phyloP scores from a whole-genome alignment of 495 filamentous ascomycete genomes.

The Aspergillus bridgeri region DNA sequence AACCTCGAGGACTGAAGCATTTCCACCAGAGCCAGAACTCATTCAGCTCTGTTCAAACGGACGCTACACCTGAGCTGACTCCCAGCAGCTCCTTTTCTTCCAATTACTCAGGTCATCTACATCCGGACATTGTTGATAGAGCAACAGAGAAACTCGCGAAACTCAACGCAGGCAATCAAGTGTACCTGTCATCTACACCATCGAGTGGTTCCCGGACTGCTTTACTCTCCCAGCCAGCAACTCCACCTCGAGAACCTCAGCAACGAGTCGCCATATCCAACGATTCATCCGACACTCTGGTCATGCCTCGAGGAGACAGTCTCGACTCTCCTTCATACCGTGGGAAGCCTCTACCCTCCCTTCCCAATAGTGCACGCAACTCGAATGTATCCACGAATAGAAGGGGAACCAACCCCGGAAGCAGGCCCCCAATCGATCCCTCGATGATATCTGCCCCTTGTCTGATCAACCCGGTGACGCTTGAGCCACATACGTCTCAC shows the following conservation, averaged over 20 bases:
- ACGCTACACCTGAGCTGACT: slow-evolving; percentile 40
- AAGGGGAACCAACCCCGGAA: slow-evolving; percentile 30
- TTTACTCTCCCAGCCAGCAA: slow-evolving; percentile 24
- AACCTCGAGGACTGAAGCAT: slow-evolving; percentile 22
- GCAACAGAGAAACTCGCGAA: slow-evolving; percentile 29
- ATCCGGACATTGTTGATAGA: slow-evolving; percentile 29
- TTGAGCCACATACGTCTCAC: slow-evolving; percentile 43
- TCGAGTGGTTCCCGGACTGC: slow-evolving; percentile 33
- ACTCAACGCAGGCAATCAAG: slow-evolving; percentile 15
- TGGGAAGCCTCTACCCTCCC: slow-evolving; percentile 36
- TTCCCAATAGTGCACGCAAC: slow-evolving; percentile 28
- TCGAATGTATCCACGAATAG: slow-evolving; percentile 17
- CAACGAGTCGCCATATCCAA: slow-evolving; percentile 17
- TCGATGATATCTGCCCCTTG: slow-evolving; percentile 45
- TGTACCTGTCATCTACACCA: slow-evolving; percentile 34
- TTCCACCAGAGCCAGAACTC: slow-evolving; percentile 34
- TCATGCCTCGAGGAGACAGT: slow-evolving; percentile 32
- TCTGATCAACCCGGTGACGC: slow-evolving; percentile 42
- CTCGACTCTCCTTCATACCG: slow-evolving; percentile 29
- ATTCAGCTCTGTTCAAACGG: slow-evolving; percentile 37
- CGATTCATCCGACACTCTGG: slow-evolving; percentile 30
- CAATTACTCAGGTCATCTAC: slow-evolving; percentile 31
- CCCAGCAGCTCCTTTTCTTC: slow-evolving; percentile 49
- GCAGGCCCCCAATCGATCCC: slow-evolving; percentile 34
- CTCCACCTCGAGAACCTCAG: slow-evolving; percentile 27